These are phyloP conservation scores for Plasmodium cynomolgi DNA, from an alignment of 169 alveolate genomes.

Conservation along the genomic window DNA sequence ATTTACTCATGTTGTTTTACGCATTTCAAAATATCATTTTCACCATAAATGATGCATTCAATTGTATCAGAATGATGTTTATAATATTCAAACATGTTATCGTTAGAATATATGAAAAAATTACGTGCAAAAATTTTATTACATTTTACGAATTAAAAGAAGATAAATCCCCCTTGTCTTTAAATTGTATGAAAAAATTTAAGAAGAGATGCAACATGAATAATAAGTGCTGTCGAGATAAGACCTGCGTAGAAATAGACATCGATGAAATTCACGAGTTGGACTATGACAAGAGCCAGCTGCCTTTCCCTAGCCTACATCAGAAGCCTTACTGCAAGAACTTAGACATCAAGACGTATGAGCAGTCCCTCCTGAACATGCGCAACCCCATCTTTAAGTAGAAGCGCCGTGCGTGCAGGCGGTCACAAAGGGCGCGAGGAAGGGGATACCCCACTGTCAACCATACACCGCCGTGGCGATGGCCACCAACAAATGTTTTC, in stretches of 20 bases:
- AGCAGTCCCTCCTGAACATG: constrained; percentile 53
- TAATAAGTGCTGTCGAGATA: constrained; percentile 60
- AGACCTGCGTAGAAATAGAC: constrained; percentile 68
- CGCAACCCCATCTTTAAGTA: constrained; percentile 54
- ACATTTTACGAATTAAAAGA: constrained; percentile 71
- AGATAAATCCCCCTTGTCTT: constrained; percentile 45
- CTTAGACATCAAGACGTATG: constrained; percentile 59
- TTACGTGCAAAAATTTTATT: constrained; percentile 64
- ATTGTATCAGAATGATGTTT: constrained; percentile 46
- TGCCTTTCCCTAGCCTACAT: constrained; percentile 15
- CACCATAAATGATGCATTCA: constrained; percentile 59
- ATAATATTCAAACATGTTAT: constrained; percentile 47
- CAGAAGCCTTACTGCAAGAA: constrained; percentile 57
- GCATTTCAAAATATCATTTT: constrained; percentile 61
- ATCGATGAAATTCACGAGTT: constrained; percentile 54
- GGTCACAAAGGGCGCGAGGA: neutral
- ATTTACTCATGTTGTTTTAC: constrained; percentile 57
- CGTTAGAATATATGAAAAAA: constrained; percentile 54
- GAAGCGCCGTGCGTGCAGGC: neutral
- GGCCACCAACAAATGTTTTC: neutral
- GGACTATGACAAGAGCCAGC: constrained; percentile 34
- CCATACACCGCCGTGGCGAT: neutral
- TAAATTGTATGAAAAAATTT: constrained; percentile 42
- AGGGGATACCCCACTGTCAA: neutral
- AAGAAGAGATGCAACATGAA: constrained; percentile 20